A percentile compares a stretch with the other conserved stretches of the same genome.
phyloP scores from a whole-genome alignment of 768 basidiomycete genomes.

The Serpula lacrymans region DNA sequence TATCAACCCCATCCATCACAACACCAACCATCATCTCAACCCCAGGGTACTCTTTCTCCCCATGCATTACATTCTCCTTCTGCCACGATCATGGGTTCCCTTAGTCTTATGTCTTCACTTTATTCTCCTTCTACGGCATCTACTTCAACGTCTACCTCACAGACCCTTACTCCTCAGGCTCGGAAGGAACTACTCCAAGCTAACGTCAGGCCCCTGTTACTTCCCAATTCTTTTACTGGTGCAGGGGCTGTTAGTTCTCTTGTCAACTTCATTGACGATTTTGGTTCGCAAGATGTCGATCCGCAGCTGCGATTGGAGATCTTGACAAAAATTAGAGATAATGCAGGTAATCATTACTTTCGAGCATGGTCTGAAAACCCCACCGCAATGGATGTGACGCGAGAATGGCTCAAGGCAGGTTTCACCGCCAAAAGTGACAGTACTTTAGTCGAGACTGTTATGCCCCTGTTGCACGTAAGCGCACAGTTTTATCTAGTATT shows the following conservation, averaged over 20 bases:
- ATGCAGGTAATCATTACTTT: constrained; percentile 83
- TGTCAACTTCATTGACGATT: constrained; percentile 54
- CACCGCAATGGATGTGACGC: constrained; percentile 70
- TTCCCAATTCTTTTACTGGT: constrained; percentile 58
- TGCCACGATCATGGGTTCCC: constrained; percentile 25
- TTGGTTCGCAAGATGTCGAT: constrained; percentile 63
- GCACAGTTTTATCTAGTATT: constrained; percentile 16
- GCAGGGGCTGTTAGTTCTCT: constrained; percentile 66
- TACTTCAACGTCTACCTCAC: constrained; percentile 21
- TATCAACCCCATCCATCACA: constrained; percentile 24
- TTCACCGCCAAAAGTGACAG: constrained; percentile 53
- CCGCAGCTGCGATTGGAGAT: constrained; percentile 66
- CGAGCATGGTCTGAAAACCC: constrained; percentile 82
- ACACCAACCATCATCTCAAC: constrained; percentile 24
- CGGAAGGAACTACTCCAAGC: constrained; percentile 52
- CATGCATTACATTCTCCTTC: constrained; percentile 64
- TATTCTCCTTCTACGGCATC: constrained; percentile 31
- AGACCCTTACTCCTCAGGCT: constrained; percentile 43
- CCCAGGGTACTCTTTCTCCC: constrained; percentile 68
- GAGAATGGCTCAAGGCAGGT: constrained; percentile 79
- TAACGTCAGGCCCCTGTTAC: constrained; percentile 54
- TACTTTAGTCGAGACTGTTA: constrained; percentile 67
- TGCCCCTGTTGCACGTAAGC: constrained; percentile 81
- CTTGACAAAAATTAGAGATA: constrained; percentile 76
- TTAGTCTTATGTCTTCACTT: constrained; percentile 35